Evolutionary conservation across 768 basidiomycete genomes (phyloP).

Genomic region (Phanerochaete sordida): DNA sequence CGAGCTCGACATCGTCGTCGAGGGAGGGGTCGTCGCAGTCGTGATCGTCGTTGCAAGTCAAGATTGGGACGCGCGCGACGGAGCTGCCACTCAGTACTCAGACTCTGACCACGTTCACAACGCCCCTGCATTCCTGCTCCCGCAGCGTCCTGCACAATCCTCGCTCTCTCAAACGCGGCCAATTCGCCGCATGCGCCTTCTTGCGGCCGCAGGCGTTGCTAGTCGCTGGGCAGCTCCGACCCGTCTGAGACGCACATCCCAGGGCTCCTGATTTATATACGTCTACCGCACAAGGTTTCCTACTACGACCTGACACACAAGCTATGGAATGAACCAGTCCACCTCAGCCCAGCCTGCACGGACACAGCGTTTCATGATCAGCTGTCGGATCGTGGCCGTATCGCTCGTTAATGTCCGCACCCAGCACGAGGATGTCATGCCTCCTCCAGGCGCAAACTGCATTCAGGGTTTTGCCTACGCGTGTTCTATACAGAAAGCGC

Average conservation of each 20-base stretch:
- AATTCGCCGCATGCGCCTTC: not conserved
- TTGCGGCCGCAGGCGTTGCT: not conserved
- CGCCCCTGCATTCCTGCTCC: not conserved
- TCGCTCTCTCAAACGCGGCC: not conserved
- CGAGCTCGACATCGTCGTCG: constrained; percentile 43
- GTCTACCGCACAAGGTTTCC: not conserved
- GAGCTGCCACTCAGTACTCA: constrained; percentile 2
- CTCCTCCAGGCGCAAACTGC: not conserved
- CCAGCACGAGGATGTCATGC: not conserved
- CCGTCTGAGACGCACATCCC: not conserved
- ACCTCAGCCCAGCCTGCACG: not conserved
- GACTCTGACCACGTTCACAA: not conserved
- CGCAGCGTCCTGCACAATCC: not conserved
- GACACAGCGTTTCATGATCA: not conserved
- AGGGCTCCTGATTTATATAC: not conserved
- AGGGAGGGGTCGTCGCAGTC: constrained; percentile 21
- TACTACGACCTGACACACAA: not conserved
- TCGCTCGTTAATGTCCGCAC: not conserved
- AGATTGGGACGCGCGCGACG: constrained; percentile 5
- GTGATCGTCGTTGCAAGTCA: constrained; percentile 13
- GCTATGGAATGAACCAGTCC: not conserved
- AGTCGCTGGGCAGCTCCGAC: not conserved
- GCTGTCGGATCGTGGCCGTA: not conserved
- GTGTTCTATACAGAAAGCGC: not conserved
- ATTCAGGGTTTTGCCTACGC: not conserved